Evolutionary conservation across 257 asterid genomes (phyloP).

Genomic region (Solanum tacnaense): DNA sequence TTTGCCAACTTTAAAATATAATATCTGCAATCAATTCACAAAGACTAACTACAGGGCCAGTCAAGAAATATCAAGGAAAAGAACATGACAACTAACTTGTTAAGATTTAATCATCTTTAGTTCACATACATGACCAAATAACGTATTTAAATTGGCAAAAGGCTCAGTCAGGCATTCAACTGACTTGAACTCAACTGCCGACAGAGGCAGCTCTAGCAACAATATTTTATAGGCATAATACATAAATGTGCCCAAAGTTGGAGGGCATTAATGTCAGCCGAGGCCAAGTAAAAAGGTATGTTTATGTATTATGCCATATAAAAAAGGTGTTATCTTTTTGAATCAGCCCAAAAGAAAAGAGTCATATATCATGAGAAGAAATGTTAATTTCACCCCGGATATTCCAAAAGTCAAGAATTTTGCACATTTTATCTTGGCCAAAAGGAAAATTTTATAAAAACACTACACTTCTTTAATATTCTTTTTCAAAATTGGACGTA

Average conservation of each 20-base stretch:
- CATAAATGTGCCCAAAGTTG: background rate
- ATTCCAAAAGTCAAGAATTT: background rate
- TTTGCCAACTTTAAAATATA: background rate
- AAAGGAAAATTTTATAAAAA: background rate
- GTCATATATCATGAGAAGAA: background rate
- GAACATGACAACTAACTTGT: background rate
- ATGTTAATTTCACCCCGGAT: background rate
- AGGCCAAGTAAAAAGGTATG: background rate
- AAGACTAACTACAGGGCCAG: background rate
- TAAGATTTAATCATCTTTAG: background rate
- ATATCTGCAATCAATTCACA: background rate
- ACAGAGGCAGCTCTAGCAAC: background rate
- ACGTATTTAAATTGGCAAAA: slow-evolving; percentile 62
- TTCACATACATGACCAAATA: background rate
- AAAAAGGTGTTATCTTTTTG: slow-evolving; percentile 25
- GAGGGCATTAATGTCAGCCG: background rate
- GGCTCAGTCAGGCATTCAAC: background rate
- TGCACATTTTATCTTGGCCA: background rate
- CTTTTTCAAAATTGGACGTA: no score
- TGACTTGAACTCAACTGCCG: background rate
- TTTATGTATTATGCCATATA: background rate
- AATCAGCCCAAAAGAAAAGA: background rate
- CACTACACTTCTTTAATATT: no score
- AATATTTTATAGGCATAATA: background rate
- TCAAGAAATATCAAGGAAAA: background rate